Percentiles rank a stretch among this genome's conserved stretches.
phyloP scores from a whole-genome alignment of 2,329 filamentous ascomycete genomes.

The Exophiala sp. region DNA sequence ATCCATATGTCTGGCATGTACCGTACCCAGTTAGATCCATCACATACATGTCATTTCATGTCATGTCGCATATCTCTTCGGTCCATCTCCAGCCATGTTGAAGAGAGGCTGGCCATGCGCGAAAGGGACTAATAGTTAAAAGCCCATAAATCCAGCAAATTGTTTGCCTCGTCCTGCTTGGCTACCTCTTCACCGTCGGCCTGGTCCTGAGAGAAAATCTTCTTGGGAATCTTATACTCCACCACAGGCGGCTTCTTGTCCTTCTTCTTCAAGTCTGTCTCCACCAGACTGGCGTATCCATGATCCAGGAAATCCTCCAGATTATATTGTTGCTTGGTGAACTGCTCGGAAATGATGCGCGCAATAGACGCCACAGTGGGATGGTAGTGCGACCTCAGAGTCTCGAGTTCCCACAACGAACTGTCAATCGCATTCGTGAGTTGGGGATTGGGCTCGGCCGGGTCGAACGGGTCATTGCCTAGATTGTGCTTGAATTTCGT shows the following conservation, averaged over 20 bases:
- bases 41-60: not conserved
- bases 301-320: constrained; percentile 97
- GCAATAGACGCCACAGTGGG: constrained; percentile 92
- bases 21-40: not conserved
- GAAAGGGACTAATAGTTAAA: constrained; percentile 2
- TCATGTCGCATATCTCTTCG: not conserved
- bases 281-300: constrained; percentile 70
- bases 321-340: constrained; percentile 91
- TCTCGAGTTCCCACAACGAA: constrained; percentile 89
- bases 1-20: too few species aligned
- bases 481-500: constrained; percentile 56
- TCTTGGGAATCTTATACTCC: constrained; percentile 90
- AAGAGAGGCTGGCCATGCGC: not conserved
- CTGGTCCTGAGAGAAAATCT: constrained; percentile 52
- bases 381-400: constrained; percentile 87
- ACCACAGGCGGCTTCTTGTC: constrained; percentile 88
- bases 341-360: constrained; percentile 91
- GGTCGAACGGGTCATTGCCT: constrained; percentile 69
- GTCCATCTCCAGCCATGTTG: not conserved
- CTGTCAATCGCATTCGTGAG: constrained; percentile 83
- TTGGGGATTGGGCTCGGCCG: constrained; percentile 73
- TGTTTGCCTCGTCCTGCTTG: constrained; percentile 2
- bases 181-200: constrained; percentile 8
- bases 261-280: constrained; percentile 63
- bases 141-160: constrained; percentile 19